A percentile compares a stretch with the other conserved stretches of the same genome.
These are phyloP conservation scores for Cladosporium velox DNA, from an alignment of 2,329 filamentous ascomycete species.

Conservation along the genomic window DNA sequence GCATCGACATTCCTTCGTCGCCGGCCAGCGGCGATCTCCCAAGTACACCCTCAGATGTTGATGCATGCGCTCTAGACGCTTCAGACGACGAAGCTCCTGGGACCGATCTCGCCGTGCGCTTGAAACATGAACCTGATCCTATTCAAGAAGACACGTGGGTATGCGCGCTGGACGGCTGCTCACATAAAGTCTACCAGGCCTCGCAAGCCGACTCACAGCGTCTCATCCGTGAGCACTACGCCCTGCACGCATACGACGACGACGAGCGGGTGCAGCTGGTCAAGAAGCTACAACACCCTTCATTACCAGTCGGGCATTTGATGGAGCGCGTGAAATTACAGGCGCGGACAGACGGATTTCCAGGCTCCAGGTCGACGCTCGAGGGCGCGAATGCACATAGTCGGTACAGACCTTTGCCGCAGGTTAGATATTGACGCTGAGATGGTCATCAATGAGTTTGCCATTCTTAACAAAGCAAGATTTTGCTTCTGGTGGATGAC, in stretches of 20 bases:
- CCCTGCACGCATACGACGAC: slow-evolving; percentile 60
- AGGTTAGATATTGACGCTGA: slow-evolving; percentile 9
- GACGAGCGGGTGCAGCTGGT: slow-evolving; percentile 55
- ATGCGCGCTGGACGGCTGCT: slow-evolving; percentile 66
- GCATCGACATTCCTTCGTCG: slow-evolving; percentile 38
- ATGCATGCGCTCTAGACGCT: slow-evolving; percentile 17
- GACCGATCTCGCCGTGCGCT: slow-evolving; percentile 14
- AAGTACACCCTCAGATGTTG: slow-evolving; percentile 16
- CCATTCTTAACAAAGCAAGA: neutral
- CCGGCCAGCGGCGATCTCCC: slow-evolving; percentile 22
- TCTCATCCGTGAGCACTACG: slow-evolving; percentile 63
- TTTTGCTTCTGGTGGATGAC: neutral
- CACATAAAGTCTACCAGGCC: slow-evolving; percentile 64
- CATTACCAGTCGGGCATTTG: slow-evolving; percentile 46
- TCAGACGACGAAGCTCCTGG: slow-evolving; percentile 4
- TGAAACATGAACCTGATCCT: slow-evolving; percentile 28
- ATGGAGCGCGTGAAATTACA: slow-evolving; percentile 47
- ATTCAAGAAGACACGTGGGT: slow-evolving; percentile 60
- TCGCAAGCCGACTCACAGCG: slow-evolving; percentile 57
- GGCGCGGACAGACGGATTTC: slow-evolving; percentile 25
- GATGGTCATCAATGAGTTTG: neutral
- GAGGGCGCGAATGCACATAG: slow-evolving; percentile 19
- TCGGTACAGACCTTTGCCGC: slow-evolving; percentile 14
- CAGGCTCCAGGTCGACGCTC: neutral
- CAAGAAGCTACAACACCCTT: slow-evolving; percentile 56